phyloP scores from a whole-genome alignment of 2,329 filamentous ascomycete species.

The Drechslerella coelobrocha region DNA sequence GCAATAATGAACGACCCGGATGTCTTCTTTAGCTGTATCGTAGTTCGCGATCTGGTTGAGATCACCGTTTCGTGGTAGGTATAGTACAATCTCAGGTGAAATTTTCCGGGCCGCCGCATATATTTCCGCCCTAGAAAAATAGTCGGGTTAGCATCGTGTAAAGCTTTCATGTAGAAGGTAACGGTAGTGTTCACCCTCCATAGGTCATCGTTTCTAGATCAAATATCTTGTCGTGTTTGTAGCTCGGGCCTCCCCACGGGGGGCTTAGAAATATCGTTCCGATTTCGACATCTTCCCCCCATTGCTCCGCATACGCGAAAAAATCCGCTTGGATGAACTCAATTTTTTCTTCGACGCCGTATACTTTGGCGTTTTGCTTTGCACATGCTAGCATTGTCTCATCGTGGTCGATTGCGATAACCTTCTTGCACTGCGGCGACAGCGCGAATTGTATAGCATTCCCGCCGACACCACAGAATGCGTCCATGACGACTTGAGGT shows the following conservation, averaged over 20 bases:
- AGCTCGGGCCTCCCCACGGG: slow-evolving; percentile 75
- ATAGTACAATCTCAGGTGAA: slow-evolving; percentile 71
- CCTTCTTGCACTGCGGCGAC: slow-evolving; percentile 76
- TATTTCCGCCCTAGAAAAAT: slow-evolving; percentile 70
- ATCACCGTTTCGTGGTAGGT: slow-evolving; percentile 83
- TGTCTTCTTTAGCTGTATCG: slow-evolving; percentile 63
- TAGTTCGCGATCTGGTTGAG: slow-evolving; percentile 74
- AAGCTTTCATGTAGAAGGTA: background rate
- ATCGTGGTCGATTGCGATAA: slow-evolving; percentile 90
- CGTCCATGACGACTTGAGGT: slow-evolving; percentile 75
- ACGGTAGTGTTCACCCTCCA: slow-evolving; percentile 23
- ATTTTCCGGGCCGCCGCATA: slow-evolving; percentile 64
- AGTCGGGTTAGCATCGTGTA: slow-evolving; percentile 61
- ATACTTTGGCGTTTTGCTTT: slow-evolving; percentile 86
- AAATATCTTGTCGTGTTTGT: slow-evolving; percentile 74
- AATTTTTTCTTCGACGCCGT: slow-evolving; percentile 78
- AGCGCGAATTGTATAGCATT: slow-evolving; percentile 94
- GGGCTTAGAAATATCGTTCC: slow-evolving; percentile 62
- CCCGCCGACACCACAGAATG: slow-evolving; percentile 89
- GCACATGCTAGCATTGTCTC: slow-evolving; percentile 81
- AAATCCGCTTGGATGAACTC: slow-evolving; percentile 88
- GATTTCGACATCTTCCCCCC: slow-evolving; percentile 61
- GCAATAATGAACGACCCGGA: slow-evolving; percentile 86
- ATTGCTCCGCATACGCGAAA: slow-evolving; percentile 67
- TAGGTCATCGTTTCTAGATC: slow-evolving; percentile 79